phyloP scores from a whole-genome alignment of 2,329 filamentous ascomycete species.

The Parafenestella ontariensis region DNA sequence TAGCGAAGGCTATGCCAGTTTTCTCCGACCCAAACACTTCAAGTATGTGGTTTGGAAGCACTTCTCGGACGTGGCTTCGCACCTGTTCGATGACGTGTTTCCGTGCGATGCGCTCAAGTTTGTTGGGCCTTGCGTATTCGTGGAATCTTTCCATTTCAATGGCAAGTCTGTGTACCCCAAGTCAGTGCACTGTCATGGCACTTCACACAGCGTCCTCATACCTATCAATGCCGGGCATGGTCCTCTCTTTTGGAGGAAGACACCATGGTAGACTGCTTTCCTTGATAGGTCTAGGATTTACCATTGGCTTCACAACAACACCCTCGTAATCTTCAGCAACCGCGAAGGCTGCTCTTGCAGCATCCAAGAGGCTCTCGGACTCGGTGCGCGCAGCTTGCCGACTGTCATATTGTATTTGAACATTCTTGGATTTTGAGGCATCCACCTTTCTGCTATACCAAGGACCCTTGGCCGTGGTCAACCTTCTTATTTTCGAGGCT shows the following conservation, averaged over 20 bases:
- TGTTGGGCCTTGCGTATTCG: conserved; percentile 46
- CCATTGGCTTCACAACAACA: conserved; percentile 21
- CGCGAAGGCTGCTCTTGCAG: conserved; percentile 14
- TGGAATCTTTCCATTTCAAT: conserved; percentile 39
- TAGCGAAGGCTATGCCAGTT: conserved; percentile 59
- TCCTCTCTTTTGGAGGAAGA: conserved; percentile 3
- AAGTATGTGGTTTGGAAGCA: conserved; percentile 36
- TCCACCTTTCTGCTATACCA: not conserved
- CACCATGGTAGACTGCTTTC: conserved; percentile 30
- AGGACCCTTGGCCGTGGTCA: conserved; percentile 4
- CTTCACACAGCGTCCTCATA: not conserved
- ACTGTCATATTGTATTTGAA: not conserved
- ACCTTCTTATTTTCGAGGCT: not conserved
- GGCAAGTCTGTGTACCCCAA: conserved; percentile 20
- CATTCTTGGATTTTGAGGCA: conserved; percentile 8
- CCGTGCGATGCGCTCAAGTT: conserved; percentile 51
- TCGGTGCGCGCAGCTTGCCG: not conserved
- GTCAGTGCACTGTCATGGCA: not conserved
- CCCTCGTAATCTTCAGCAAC: conserved; percentile 24
- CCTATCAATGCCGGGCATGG: conserved; percentile 15
- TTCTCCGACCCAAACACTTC: conserved; percentile 62
- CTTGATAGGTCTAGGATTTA: not conserved
- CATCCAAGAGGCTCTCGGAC: conserved; percentile 9
- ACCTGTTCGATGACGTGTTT: conserved; percentile 43
- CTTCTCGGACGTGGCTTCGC: conserved; percentile 18